Percentiles rank a stretch among this genome's conserved stretches.
phyloP scores from a whole-genome alignment of 345 rosid species.

The Balakata baccata region DNA sequence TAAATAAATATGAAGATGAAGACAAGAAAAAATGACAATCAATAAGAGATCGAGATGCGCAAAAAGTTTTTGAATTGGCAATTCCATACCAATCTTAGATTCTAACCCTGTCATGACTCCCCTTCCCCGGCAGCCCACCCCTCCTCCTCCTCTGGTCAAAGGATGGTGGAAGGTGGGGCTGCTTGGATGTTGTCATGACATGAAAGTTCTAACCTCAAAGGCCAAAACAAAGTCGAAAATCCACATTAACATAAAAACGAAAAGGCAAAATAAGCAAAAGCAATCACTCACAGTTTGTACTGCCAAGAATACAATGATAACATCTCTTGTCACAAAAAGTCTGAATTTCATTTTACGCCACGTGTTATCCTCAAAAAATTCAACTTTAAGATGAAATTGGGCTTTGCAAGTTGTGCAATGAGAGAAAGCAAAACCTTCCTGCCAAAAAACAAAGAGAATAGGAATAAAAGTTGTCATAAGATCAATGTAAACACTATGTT shows the following conservation, averaged over 20 bases:
- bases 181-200: not conserved
- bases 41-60: not conserved
- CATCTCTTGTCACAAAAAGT: constrained; percentile 93
- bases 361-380: constrained; percentile 66
- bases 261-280: not conserved
- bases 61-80: not conserved
- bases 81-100: not conserved
- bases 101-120: not conserved
- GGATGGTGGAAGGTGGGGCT: not conserved
- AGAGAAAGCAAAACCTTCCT: constrained; percentile 98
- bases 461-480: not conserved
- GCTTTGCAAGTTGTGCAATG: constrained; percentile 94
- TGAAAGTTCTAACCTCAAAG: not conserved
- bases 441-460: not conserved
- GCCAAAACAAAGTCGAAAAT: too few relatives aligned
- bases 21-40: not conserved
- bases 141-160: not conserved
- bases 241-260: not conserved
- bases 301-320: constrained; percentile 78
- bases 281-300: constrained; percentile 66
- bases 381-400: constrained; percentile 73
- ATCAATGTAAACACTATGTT: not conserved
- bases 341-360: constrained; percentile 92
- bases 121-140: too few relatives aligned
- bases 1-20: not conserved